Evolutionary conservation across 371 early-diverging fungal species (phyloP), one percentile per base, ranked within the genome.

Genomic region (Apophysomyces variabilis): DNA sequence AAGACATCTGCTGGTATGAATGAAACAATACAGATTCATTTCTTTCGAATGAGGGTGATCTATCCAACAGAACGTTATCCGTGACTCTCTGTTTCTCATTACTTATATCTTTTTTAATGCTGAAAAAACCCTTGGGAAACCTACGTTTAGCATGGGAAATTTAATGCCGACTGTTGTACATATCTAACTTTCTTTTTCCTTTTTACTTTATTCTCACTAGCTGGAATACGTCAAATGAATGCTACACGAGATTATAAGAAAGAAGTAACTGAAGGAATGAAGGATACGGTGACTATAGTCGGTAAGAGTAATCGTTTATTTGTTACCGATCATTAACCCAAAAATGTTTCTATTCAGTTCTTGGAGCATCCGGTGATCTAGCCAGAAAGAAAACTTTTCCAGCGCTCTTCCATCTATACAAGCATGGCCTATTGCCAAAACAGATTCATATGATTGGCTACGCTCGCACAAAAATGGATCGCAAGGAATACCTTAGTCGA

Each of bases 311-410:
- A 4, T 7, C 4, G 8, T 50, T 50, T 7, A 21, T 11, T 21
- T 21, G 3, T 21, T 21, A 21, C 21, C 21, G 21, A 50, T 50
- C 8, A 35, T 6, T 50, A 18, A 47, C 11, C 7, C n/a, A 43
- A 59, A 37, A 54, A 47, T 57, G 1, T 60, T 18, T 41, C 41
- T 26, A 12, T 41, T 56, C 75, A 85, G 96, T 96, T 4, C 85
- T 96, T 47, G 96, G 96, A 26, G 96, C 96, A 37, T 95, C 95
- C 8, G 96, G 98, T 21, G 98, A 98, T 70, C 87, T 98, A 64
- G 98, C 97, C 14, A 96, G 92, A 79, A 97, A 97, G 73, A 99
- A 99, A 86, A 96, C 99, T 26, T 99, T 95, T 77, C 99, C 99
- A 14, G 96, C 99, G 0, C 88, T 98, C 13, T 99, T 89, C 78